Conservation (phyloP, 208 protist genomes). For the Leishmania tropica region DNA sequence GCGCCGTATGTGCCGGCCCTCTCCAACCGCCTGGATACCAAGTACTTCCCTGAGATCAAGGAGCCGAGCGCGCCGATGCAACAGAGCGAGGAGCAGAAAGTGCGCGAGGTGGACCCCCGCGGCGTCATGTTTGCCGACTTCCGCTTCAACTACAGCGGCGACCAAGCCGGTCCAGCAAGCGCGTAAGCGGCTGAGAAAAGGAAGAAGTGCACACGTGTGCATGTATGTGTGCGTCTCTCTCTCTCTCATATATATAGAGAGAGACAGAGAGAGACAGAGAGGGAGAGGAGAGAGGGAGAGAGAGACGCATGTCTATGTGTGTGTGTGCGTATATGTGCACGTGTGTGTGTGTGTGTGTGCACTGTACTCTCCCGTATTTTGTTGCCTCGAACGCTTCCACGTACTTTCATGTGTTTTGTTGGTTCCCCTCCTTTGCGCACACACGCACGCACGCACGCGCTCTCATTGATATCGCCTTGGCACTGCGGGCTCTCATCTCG, state of each 20-base stretch:
- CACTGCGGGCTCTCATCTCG: background rate
- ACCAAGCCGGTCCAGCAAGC: constrained; percentile 11
- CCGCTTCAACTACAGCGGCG: constrained; percentile 65
- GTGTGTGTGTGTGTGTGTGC: too few species aligned
- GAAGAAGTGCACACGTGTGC: background rate
- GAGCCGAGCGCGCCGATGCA: constrained; percentile 38
- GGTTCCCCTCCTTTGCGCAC: too few species aligned
- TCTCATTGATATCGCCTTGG: background rate
- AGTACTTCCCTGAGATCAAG: constrained; percentile 89
- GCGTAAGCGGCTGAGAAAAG: background rate
- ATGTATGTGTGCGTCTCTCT: too few species aligned
- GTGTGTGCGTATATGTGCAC: background rate
- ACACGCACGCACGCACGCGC: too few species aligned
- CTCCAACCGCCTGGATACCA: constrained; percentile 78
- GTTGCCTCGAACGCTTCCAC: too few species aligned
- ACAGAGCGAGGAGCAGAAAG: constrained; percentile 48
- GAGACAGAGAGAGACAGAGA: too few species aligned
- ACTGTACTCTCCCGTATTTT: too few species aligned
- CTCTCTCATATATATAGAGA: too few species aligned
- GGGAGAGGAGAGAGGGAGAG: too few species aligned
- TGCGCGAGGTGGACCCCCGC: constrained; percentile 81
- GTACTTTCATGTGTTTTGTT: too few species aligned
- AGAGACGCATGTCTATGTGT: too few species aligned
- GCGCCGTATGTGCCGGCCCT: constrained; percentile 78
- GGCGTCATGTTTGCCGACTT: constrained; percentile 91